Evolutionary conservation across 805 yeast species (phyloP).

Genomic region (Candida succiphila): DNA sequence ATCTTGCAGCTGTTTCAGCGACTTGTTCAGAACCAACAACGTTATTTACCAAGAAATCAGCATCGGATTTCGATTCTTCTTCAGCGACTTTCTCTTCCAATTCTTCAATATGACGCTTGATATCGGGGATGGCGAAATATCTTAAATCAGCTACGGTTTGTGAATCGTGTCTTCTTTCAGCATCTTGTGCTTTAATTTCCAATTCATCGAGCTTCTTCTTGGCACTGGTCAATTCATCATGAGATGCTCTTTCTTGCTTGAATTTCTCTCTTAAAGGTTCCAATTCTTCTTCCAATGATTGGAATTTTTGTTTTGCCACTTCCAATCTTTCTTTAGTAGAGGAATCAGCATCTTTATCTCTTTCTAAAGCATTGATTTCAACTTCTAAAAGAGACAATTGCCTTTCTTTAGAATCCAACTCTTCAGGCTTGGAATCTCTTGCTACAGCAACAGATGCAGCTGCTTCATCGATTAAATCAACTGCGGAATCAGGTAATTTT

Average conservation of each 20-base stretch:
- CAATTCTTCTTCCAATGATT: constrained; percentile 75
- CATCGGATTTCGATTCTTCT: constrained; percentile 38
- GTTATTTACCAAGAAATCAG: constrained; percentile 67
- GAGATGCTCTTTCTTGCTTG: constrained; percentile 80
- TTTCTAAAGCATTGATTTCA: constrained; percentile 92
- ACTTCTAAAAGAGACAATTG: constrained; percentile 86
- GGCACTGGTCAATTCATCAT: constrained; percentile 81
- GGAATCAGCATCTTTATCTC: constrained; percentile 80
- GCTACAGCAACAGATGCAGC: constrained; percentile 98
- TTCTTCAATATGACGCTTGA: constrained; percentile 62
- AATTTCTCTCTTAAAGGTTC: constrained; percentile 80
- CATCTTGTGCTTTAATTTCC: constrained; percentile 88
- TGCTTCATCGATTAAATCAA: constrained; percentile 90
- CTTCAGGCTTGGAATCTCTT: constrained; percentile 96
- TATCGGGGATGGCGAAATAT: constrained; percentile 95
- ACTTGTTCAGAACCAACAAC: constrained; percentile 72
- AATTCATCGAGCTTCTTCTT: constrained; percentile 88
- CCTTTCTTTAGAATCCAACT: constrained; percentile 87
- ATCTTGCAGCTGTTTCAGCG: constrained; percentile 93
- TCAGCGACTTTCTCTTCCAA: constrained; percentile 72
- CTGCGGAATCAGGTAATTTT: constrained; percentile 94
- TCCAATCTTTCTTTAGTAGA: constrained; percentile 80
- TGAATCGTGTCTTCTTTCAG: constrained; percentile 94
- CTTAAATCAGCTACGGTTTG: constrained; percentile 92
- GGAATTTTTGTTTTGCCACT: constrained; percentile 69